phyloP scores from a whole-genome alignment of 2,329 filamentous ascomycete genomes.

The Neofusicoccum cordaticola region DNA sequence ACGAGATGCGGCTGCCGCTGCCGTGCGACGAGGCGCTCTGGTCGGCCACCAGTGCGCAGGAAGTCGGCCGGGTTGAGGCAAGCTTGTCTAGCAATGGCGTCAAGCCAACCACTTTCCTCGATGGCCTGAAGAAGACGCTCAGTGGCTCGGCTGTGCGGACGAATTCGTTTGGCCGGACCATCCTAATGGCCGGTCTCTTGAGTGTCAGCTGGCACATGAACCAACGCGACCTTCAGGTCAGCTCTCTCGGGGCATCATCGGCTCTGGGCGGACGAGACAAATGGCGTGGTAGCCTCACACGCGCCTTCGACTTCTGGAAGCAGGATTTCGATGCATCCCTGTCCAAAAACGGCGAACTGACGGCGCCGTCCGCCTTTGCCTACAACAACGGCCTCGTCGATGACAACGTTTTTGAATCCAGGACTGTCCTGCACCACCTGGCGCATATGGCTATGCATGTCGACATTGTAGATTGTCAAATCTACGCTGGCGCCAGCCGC shows the following conservation, averaged over 20 bases:
- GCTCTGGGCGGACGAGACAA: conserved; percentile 84
- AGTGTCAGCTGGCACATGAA: conserved; percentile 98
- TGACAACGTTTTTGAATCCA: conserved; percentile 78
- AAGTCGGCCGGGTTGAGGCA: conserved; percentile 80
- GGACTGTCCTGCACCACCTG: conserved; percentile 85
- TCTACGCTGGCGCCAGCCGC: conserved; percentile 83
- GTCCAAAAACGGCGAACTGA: conserved; percentile 49
- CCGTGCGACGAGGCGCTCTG: conserved; percentile 92
- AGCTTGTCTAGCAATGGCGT: conserved; percentile 77
- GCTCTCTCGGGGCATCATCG: conserved; percentile 75
- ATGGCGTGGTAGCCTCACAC: conserved; percentile 81
- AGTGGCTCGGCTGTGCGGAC: conserved; percentile 83
- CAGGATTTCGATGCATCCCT: conserved; percentile 83
- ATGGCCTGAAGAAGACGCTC: conserved; percentile 84
- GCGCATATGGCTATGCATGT: conserved; percentile 98
- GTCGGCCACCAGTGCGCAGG: conserved; percentile 82
- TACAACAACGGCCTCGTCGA: conserved; percentile 45
- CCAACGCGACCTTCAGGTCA: conserved; percentile 89
- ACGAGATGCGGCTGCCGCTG: conserved; percentile 86
- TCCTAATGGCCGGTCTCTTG: conserved; percentile 88
- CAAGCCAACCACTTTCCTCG: conserved; percentile 82
- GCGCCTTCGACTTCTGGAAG: conserved; percentile 93
- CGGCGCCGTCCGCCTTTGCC: conserved; percentile 29
- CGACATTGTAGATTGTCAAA: conserved; percentile 95
- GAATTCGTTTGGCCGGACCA: conserved; percentile 88